Evolutionary conservation across 1,139 yeast genomes (phyloP).

Genomic region (Yamadazyma oceani): DNA sequence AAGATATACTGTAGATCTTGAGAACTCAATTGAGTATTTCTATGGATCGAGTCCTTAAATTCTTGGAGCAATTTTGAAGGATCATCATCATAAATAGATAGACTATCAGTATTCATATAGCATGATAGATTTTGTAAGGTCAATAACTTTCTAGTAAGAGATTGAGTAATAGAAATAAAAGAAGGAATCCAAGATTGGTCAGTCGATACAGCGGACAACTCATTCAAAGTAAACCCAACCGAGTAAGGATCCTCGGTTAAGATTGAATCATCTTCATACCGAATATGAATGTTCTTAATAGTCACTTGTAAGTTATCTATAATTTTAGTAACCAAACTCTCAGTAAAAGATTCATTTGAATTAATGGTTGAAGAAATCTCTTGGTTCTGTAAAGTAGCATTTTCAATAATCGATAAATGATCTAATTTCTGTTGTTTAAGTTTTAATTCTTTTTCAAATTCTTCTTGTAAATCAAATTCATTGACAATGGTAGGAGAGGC

Average conservation of each 20-base stretch:
- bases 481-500: slow-evolving; percentile 67
- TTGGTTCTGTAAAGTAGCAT: slow-evolving; percentile 43
- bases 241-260: slow-evolving; percentile 76
- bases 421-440: slow-evolving; percentile 68
- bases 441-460: slow-evolving; percentile 58
- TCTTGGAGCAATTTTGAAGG: slow-evolving; percentile 40
- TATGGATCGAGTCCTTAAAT: slow-evolving; percentile 33
- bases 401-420: slow-evolving; percentile 60
- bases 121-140: slow-evolving; percentile 73
- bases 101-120: slow-evolving; percentile 80
- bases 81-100: slow-evolving; percentile 47
- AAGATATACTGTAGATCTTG: slow-evolving; percentile 61
- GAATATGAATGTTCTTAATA: slow-evolving; percentile 83
- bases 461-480: slow-evolving; percentile 65
- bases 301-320: slow-evolving; percentile 94
- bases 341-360: slow-evolving; percentile 78
- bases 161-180: slow-evolving; percentile 71
- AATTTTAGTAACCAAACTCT: slow-evolving; percentile 81
- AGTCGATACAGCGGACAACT: slow-evolving; percentile 89
- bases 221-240: slow-evolving; percentile 78
- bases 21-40: slow-evolving; percentile 18
- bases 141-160: slow-evolving; percentile 72
- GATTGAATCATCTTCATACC: slow-evolving; percentile 80
- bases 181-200: slow-evolving; percentile 84
- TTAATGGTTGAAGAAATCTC: slow-evolving; percentile 42